Base-by-base conservation (phyloP, 192 early-diverging fungal genomes). In the Coemansia aciculifera region DNA sequence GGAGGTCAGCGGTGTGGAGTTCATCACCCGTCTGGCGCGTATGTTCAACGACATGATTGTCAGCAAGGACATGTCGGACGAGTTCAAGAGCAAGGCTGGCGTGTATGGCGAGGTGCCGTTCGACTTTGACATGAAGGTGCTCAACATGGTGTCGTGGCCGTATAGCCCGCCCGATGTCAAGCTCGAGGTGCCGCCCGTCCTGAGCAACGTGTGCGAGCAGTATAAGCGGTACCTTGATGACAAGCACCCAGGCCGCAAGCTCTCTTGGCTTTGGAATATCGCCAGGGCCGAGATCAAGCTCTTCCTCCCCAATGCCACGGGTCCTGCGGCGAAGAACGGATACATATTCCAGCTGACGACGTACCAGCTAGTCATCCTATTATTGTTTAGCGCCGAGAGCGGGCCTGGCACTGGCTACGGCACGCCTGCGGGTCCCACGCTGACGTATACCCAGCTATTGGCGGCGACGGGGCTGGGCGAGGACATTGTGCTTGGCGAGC, bases 21-120 rank as follows among this genome's bases (percentile, higher is more conserved):
- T 97, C 76, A 99, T 95, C 0, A 88, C 86, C 62, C 96, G 96
- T 72, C 86, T 99, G 59, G 89, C 94, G 79, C 89, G 93, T 56
- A 98, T 99, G 97, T 97, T 99, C 72, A 90, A 87, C 21, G 97
- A 99, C 71, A 93, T 99, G 72, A 87, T 87, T 19, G 71, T 97
- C 17, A 95, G 95, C 75, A 94, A 92, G 73, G 95, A 96, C 40
- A 81, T 97, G 69, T 92, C 95, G 39, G 89, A 91, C 39, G 84
- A 86, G 54, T 98, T 98, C 84, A 91, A 86, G 78, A 90, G 91
- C 9, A 38, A 60, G n/a, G 2, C 36, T 19, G 62, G 74, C 5
- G 67, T 81, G 62, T 69, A 83, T 3, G 74, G 72, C 19, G 78
- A 79, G 40, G 34, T 66, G 54, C 69, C 59, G 29, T 74, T 86